These are phyloP conservation scores for Lasiosphaeria hispida DNA, from an alignment of 495 filamentous ascomycete genomes.

Conservation along the genomic window DNA sequence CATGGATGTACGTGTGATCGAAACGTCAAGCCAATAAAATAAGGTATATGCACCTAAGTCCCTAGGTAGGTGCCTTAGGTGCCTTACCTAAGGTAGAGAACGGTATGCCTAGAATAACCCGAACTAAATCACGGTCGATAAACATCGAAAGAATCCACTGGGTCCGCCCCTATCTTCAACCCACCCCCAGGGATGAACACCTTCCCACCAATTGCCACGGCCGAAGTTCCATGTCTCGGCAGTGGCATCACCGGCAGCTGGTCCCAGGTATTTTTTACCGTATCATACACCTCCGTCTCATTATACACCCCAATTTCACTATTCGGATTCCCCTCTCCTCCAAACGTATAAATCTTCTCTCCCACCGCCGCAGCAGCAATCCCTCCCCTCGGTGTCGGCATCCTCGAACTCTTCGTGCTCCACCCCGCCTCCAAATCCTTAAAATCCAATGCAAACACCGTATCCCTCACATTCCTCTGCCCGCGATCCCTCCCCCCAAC, in stretches of 20 bases:
- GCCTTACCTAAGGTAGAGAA: too few relatives aligned
- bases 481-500: slow-evolving; percentile 36
- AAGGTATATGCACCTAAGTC: too few relatives aligned
- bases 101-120: too few relatives aligned
- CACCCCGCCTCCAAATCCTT: slow-evolving; percentile 16
- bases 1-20: too few relatives aligned
- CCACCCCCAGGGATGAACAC: slow-evolving; percentile 30
- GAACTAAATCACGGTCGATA: neutral
- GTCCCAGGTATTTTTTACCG: slow-evolving; percentile 24
- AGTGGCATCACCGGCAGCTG: slow-evolving; percentile 26
- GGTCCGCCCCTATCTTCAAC: neutral
- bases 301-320: slow-evolving; percentile 21
- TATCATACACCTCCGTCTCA: slow-evolving; percentile 35
- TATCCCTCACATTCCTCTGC: slow-evolving; percentile 23
- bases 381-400: slow-evolving; percentile 32
- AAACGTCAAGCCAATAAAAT: too few relatives aligned
- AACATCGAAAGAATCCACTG: slow-evolving; percentile 4
- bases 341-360: slow-evolving; percentile 35
- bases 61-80: too few relatives aligned
- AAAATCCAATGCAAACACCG: slow-evolving; percentile 32
- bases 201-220: slow-evolving; percentile 23
- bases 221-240: slow-evolving; percentile 34
- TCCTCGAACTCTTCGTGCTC: slow-evolving; percentile 16
- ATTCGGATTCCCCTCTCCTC: slow-evolving; percentile 37
- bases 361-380: slow-evolving; percentile 26